A percentile compares a stretch with the other conserved stretches of the same genome.
These are phyloP conservation scores for Scleromitrula shiraiana DNA, from an alignment of 2,329 filamentous ascomycete genomes.

Conservation along the genomic window DNA sequence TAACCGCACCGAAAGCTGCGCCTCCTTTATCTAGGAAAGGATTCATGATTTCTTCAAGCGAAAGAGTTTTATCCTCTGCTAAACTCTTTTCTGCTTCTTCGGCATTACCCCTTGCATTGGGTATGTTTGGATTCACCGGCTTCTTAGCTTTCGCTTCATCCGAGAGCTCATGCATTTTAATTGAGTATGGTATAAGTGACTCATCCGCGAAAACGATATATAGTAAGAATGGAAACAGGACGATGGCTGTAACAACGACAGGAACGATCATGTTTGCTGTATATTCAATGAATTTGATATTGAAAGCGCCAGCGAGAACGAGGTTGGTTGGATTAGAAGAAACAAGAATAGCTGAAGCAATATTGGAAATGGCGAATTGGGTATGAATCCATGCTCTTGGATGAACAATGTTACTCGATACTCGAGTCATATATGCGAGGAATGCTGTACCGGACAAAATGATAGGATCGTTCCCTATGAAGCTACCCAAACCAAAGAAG, in stretches of 20 bases:
- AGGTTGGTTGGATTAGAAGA: constrained; percentile 74
- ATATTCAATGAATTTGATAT: constrained; percentile 64
- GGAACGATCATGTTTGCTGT: constrained; percentile 74
- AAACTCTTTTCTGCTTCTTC: constrained; percentile 40
- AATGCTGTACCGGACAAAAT: constrained; percentile 69
- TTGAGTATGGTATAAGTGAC: constrained; percentile 54
- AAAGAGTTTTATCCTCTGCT: constrained; percentile 47
- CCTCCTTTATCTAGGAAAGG: constrained; percentile 62
- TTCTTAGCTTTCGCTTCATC: constrained; percentile 45
- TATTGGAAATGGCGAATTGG: constrained; percentile 66
- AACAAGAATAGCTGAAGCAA: constrained; percentile 66
- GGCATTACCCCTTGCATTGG: constrained; percentile 47
- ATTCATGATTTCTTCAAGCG: constrained; percentile 67
- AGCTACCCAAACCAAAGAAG: constrained; percentile 59
- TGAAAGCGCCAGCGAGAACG: constrained; percentile 63
- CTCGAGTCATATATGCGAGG: constrained; percentile 68
- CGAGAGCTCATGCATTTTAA: constrained; percentile 60
- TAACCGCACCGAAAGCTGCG: constrained; percentile 52
- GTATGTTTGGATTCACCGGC: constrained; percentile 67
- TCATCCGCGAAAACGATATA: constrained; percentile 61
- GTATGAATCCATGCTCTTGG: constrained; percentile 66
- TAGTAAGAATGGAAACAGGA: constrained; percentile 62
- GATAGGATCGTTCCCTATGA: constrained; percentile 69
- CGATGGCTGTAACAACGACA: constrained; percentile 56
- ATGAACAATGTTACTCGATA: constrained; percentile 63